These are phyloP conservation scores for Eragrostis curvula DNA, from an alignment of 176 grass and related monocot species.

Conservation along the genomic window DNA sequence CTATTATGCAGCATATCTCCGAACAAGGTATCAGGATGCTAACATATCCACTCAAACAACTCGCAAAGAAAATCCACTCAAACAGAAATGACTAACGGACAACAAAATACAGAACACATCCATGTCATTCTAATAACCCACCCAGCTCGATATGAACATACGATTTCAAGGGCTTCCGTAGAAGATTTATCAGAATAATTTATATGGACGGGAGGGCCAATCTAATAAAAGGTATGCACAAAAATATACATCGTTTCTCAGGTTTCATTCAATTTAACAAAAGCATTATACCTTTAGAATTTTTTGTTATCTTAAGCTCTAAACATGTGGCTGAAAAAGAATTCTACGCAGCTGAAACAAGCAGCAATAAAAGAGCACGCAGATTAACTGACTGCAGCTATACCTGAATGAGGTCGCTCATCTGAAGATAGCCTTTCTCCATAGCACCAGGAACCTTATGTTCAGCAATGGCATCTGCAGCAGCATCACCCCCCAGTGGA, in stretches of 20 bases:
- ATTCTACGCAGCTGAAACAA: not conserved
- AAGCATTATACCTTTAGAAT: not conserved
- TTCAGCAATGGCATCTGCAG: constrained; percentile 32
- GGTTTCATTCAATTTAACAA: not conserved
- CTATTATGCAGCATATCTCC: not conserved
- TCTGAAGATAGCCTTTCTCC: constrained; percentile 75
- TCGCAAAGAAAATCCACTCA: not conserved
- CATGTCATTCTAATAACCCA: not conserved
- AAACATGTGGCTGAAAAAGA: not conserved
- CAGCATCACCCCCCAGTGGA: constrained; percentile 32
- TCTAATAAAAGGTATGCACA: not conserved
- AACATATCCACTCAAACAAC: not conserved
- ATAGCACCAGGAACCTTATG: constrained; percentile 52
- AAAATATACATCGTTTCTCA: not conserved
- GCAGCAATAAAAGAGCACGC: too few relatives aligned
- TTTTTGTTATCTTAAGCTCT: constrained; percentile 20
- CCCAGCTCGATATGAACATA: not conserved
- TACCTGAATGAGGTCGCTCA: constrained; percentile 81
- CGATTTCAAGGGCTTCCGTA: not conserved
- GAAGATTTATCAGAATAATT: constrained; percentile 16
- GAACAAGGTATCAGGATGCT: not conserved
- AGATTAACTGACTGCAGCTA: too few relatives aligned
- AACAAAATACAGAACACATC: not conserved
- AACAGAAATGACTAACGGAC: not conserved
- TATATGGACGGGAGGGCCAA: not conserved